phyloP scores from a whole-genome alignment of 176 grass and related monocot species.

The Triticum timopheevii region DNA sequence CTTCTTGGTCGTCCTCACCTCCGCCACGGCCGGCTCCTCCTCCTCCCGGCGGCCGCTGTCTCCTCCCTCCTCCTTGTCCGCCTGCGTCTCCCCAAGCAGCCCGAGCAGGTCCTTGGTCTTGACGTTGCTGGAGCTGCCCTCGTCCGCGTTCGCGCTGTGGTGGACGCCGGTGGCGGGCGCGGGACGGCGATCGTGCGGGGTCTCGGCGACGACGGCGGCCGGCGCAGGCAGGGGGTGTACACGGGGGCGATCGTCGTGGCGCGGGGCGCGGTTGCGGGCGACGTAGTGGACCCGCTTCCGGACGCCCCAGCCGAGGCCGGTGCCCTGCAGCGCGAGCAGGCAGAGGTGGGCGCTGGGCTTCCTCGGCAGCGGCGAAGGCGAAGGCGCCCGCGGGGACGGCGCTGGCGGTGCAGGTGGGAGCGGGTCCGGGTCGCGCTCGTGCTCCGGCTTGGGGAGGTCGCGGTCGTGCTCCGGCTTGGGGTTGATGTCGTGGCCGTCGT shows the following conservation, averaged over 20 bases:
- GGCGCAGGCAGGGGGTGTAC: neutral
- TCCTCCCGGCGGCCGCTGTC: neutral
- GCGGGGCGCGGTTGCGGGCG: neutral
- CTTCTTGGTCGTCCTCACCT: neutral
- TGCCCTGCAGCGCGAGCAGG: conserved; percentile 32
- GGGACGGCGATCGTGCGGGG: no score
- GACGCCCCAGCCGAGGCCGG: conserved; percentile 50
- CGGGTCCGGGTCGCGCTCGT: no score
- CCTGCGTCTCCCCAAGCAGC: no score
- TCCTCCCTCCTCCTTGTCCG: neutral
- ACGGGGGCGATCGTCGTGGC: neutral
- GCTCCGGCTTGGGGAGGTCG: no score
- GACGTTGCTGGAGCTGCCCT: neutral
- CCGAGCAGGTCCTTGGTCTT: conserved; percentile 8
- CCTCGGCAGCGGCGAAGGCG: neutral
- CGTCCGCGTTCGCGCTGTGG: neutral
- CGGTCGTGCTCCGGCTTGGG: no score
- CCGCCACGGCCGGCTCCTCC: neutral
- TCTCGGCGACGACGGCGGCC: neutral
- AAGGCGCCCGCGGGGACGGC: neutral
- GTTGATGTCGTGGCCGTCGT: no score
- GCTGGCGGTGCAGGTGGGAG: neutral
- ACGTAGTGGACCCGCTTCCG: conserved; percentile 47
- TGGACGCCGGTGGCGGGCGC: neutral
- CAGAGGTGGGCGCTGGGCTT: neutral